Conservation (phyloP, 2,329 filamentous ascomycete species). For the Colletotrichum liriopes region DNA sequence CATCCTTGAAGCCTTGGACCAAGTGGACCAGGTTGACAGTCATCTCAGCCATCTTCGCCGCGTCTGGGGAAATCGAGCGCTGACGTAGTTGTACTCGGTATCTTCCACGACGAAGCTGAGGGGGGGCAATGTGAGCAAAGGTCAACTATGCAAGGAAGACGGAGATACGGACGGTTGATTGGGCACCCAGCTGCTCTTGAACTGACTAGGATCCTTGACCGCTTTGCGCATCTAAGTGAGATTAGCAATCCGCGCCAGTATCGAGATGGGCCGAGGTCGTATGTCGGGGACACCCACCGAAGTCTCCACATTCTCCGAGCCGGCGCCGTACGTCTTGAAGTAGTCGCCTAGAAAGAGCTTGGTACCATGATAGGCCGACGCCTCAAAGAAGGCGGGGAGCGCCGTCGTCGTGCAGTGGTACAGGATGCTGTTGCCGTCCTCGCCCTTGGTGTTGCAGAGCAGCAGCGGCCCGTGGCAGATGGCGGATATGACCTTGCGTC, state of each 20-base stretch:
- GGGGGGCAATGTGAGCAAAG: slow-evolving; percentile 2
- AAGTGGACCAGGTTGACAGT: slow-evolving; percentile 56
- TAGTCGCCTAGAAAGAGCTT: slow-evolving; percentile 67
- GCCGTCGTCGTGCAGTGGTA: slow-evolving; percentile 64
- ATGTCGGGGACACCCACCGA: slow-evolving; percentile 53
- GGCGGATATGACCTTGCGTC: slow-evolving; percentile 61
- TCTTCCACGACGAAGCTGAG: slow-evolving; percentile 65
- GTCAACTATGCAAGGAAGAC: neutral
- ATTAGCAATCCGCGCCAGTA: slow-evolving; percentile 1
- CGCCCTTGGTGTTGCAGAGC: slow-evolving; percentile 59
- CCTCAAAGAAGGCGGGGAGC: slow-evolving; percentile 65
- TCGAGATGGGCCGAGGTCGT: neutral
- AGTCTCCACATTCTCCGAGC: slow-evolving; percentile 64
- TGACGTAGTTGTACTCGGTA: slow-evolving; percentile 65
- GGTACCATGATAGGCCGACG: slow-evolving; percentile 65
- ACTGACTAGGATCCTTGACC: slow-evolving; percentile 60
- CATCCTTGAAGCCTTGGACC: slow-evolving; percentile 21
- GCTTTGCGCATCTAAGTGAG: slow-evolving; percentile 58
- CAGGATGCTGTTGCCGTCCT: slow-evolving; percentile 62
- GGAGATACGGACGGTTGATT: slow-evolving; percentile 21
- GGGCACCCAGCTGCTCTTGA: slow-evolving; percentile 57
- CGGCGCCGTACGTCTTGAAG: slow-evolving; percentile 70
- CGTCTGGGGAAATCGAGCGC: slow-evolving; percentile 62
- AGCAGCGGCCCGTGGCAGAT: slow-evolving; percentile 70
- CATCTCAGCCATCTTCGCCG: slow-evolving; percentile 58